A percentile compares a stretch with the other conserved stretches of the same genome.
Conservation (phyloP, 106 monocot genomes). For the Apostasia ramifera region DNA sequence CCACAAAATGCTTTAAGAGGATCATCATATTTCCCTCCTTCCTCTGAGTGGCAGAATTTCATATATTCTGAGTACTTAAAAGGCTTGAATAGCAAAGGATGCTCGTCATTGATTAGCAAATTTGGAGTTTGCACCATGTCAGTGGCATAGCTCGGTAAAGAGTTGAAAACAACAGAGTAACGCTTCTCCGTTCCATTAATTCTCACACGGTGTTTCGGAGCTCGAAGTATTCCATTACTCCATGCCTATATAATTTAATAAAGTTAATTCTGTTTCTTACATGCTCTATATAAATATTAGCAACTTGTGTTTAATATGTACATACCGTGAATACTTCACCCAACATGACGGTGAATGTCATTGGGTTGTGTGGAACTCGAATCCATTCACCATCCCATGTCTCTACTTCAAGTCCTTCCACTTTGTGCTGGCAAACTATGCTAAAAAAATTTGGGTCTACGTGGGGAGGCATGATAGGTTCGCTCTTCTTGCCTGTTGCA, state of each 20-base stretch:
- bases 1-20: conserved; percentile 13
- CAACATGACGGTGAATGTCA: neutral
- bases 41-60: conserved; percentile 4
- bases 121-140: conserved; percentile 5
- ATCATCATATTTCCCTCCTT: neutral
- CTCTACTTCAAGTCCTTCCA: neutral
- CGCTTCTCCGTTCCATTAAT: neutral
- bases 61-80: conserved; percentile 7
- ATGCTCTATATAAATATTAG: neutral
- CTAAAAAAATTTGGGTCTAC: neutral
- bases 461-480: neutral
- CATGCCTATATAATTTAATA: conserved; percentile 13
- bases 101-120: conserved; percentile 12
- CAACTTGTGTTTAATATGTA: neutral
- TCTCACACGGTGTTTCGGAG: conserved; percentile 9
- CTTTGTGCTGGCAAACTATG: neutral
- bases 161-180: neutral
- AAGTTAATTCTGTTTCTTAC: neutral
- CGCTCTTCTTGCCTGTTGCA: neutral
- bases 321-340: conserved; percentile 8
- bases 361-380: neutral
- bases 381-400: neutral
- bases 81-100: conserved; percentile 11
- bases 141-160: neutral
- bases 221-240: conserved; percentile 19